Evolutionary conservation across 2,329 filamentous ascomycete species (phyloP).

Genomic region (Fusarium illudens): DNA sequence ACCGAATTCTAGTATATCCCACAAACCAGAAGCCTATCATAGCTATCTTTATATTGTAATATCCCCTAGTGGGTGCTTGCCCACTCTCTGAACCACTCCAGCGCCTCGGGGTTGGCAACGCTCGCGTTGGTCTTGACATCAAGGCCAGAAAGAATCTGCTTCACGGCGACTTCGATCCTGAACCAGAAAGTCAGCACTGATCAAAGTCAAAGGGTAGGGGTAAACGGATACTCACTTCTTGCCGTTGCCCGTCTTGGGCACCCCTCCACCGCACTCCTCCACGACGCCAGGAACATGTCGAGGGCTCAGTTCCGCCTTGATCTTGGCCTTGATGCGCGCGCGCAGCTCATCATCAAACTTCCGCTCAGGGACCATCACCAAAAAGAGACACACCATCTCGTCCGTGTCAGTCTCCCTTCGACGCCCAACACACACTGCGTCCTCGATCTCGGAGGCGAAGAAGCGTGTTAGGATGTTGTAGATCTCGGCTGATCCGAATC

Average conservation of each 20-base stretch:
- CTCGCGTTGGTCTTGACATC: conserved; percentile 89
- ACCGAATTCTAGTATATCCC: not conserved
- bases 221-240: conserved; percentile 76
- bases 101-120: conserved; percentile 88
- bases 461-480: conserved; percentile 92
- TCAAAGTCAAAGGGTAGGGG: not conserved
- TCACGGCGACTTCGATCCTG: conserved; percentile 92
- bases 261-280: conserved; percentile 79
- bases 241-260: conserved; percentile 91
- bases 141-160: conserved; percentile 91
- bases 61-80: conserved; percentile 58
- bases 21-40: not conserved
- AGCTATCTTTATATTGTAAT: not conserved
- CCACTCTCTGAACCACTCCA: conserved; percentile 91
- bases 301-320: conserved; percentile 82
- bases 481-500: conserved; percentile 94
- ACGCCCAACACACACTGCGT: conserved; percentile 87
- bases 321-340: conserved; percentile 68
- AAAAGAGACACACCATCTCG: conserved; percentile 87
- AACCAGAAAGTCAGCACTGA: conserved; percentile 18
- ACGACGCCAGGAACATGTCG: conserved; percentile 88
- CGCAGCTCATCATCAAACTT: conserved; percentile 68
- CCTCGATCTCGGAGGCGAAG: conserved; percentile 80
- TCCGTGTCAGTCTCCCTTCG: conserved; percentile 76
- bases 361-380: conserved; percentile 73